Evolutionary conservation across 2,329 filamentous ascomycete species (phyloP), one percentile per base, ranked within the genome.

Genomic region (Onygenales sp.): DNA sequence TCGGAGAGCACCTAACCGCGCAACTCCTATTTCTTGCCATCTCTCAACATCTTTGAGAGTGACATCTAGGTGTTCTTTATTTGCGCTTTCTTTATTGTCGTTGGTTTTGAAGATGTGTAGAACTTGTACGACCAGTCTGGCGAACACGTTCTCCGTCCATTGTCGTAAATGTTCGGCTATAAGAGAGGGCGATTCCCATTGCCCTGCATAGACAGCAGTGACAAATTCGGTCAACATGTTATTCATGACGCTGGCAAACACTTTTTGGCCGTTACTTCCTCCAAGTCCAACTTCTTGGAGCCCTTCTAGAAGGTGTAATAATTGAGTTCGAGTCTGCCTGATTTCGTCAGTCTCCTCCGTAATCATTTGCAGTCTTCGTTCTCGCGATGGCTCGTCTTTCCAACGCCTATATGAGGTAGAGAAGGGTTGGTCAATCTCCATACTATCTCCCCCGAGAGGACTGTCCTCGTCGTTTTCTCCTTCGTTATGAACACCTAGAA

Each of bases 161-260:
- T 74, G 63, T 42, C 72, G 72, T 50, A 85, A 63, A 53, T 77
- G 75, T 32, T 73, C 67, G 9, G 74, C 68, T 4, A 77, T 73
- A 9, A 72, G 68, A 8, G 72, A 71, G 33, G 74, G 74, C 0
- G 74, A 69, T 51, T 72, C 73, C 81, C 81, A 84, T 55, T 81
- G 73, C 2, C 78, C 74, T 44, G 79, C 70, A 60, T 81, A 83
- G n/a, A 75, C 73, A 47, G 77, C 74, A 33, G 71, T 70, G 21
- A 84, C 74, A 58, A 81, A 80, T 10, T 77, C 73, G 42, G 77
- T 77, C 58, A 85, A 70, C 57, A 83, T 67, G 37, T 75, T 72
- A 60, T 81, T 75, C 72, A 84, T 78, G 2, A 81, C 78, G 52
- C 73, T 70, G 2, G 80, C 82, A 57, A 83, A 78, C 6, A 81